Conservation (phyloP, 2,329 filamentous ascomycete species). For the Colletotrichum filicis region DNA sequence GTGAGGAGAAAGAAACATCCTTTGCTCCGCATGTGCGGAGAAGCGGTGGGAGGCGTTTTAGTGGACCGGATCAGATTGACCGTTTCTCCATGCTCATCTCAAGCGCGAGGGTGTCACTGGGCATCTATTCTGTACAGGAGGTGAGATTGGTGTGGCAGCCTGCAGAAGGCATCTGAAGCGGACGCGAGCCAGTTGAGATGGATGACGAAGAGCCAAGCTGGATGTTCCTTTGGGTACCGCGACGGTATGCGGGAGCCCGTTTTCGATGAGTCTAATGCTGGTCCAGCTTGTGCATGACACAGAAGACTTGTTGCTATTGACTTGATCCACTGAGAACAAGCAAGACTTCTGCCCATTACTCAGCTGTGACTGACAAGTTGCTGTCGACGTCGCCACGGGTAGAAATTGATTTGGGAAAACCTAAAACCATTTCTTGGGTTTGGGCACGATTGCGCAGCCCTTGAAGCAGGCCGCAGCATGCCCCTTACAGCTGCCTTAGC, state of each 20-base stretch:
- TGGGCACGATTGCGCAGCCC: slow-evolving; percentile 29
- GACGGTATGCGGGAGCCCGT: neutral
- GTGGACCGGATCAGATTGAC: slow-evolving; percentile 23
- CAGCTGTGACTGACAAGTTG: neutral
- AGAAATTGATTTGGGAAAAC: neutral
- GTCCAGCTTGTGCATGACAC: neutral
- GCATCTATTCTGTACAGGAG: neutral
- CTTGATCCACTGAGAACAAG: neutral
- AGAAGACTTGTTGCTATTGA: neutral
- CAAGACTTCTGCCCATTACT: too few species aligned
- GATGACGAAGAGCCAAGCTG: neutral
- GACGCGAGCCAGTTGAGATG: neutral
- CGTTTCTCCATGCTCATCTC: slow-evolving; percentile 18
- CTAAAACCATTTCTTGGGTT: slow-evolving; percentile 39
- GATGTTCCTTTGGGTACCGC: neutral
- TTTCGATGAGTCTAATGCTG: neutral
- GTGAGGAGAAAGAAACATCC: slow-evolving; percentile 25
- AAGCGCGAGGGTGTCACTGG: neutral
- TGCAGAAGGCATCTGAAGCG: neutral
- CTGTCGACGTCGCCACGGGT: neutral
- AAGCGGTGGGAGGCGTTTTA: slow-evolving; percentile 18
- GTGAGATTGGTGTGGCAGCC: neutral
- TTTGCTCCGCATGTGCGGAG: slow-evolving; percentile 33
- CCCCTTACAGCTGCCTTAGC: slow-evolving; percentile 29
- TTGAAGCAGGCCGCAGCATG: slow-evolving; percentile 28